Conservation (phyloP, 208 protist species). For the Porcisia hertigi region DNA sequence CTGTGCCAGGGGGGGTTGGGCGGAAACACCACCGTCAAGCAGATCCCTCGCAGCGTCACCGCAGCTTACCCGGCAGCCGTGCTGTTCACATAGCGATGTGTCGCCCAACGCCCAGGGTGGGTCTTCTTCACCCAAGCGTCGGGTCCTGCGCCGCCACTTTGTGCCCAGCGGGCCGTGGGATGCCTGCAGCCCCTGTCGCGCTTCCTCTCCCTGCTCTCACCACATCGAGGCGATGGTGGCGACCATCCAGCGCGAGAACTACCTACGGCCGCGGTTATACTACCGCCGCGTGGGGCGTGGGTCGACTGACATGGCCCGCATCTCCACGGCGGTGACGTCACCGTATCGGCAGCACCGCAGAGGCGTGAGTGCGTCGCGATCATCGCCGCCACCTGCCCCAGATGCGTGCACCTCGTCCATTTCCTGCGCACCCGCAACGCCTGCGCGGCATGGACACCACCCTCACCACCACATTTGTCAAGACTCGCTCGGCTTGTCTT, state of each 20-base stretch:
- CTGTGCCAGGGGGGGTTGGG: neutral
- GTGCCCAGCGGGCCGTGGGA: conserved; percentile 32
- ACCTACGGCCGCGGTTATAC: conserved; percentile 62
- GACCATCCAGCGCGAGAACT: conserved; percentile 74
- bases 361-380: neutral
- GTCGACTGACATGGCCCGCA: conserved; percentile 5
- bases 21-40: neutral
- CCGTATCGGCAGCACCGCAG: neutral
- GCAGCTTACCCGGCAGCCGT: conserved; percentile 14
- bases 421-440: conserved; percentile 1
- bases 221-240: conserved; percentile 71
- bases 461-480: neutral
- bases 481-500: conserved; percentile 17
- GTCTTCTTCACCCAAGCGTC: conserved; percentile 12
- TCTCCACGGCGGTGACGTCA: neutral
- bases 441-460: neutral
- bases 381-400: neutral
- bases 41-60: neutral
- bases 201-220: conserved; percentile 42
- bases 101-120: conserved; percentile 5
- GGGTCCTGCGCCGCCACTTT: conserved; percentile 24
- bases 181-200: conserved; percentile 10
- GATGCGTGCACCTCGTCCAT: neutral
- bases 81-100: conserved; percentile 28
- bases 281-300: conserved; percentile 45